Evolutionary conservation across 495 filamentous ascomycete genomes (phyloP).

Genomic region (Beverwykella pulmonaria): DNA sequence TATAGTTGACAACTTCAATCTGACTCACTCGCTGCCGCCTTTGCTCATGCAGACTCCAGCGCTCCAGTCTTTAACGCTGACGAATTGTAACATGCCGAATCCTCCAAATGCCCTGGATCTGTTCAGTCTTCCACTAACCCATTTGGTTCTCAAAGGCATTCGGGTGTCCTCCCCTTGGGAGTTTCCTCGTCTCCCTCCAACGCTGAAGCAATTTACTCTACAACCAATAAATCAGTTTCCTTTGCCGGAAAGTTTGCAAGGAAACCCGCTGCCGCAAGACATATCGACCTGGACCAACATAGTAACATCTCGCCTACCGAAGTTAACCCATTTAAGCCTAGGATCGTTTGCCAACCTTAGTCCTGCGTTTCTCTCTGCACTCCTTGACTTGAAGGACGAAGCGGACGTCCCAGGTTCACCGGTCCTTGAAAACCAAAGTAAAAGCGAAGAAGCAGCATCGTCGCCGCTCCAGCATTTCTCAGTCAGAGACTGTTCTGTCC

Average conservation of each 20-base stretch:
- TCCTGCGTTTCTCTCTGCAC: not conserved
- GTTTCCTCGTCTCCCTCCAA: slow-evolving; percentile 21
- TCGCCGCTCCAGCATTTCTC: slow-evolving; percentile 3
- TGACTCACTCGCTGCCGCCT: not conserved
- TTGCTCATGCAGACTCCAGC: slow-evolving; percentile 10
- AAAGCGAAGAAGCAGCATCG: not conserved
- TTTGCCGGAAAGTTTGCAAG: not conserved
- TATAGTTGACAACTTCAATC: not conserved
- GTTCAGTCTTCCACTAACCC: not conserved
- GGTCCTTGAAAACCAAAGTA: not conserved
- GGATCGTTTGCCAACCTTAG: not conserved
- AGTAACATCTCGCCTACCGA: not conserved
- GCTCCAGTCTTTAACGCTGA: slow-evolving; percentile 8
- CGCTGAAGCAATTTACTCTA: slow-evolving; percentile 3
- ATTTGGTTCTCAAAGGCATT: slow-evolving; percentile 12
- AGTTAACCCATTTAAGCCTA: not conserved
- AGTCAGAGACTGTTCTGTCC: not conserved
- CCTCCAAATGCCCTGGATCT: not conserved
- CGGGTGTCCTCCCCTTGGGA: not conserved
- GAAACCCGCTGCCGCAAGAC: not conserved
- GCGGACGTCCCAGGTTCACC: not conserved
- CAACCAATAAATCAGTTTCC: not conserved
- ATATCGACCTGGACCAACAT: not conserved
- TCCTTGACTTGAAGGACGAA: not conserved
- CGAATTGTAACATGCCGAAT: not conserved